A percentile compares a stretch with the other conserved stretches of the same genome.
phyloP scores from a whole-genome alignment of 2,329 filamentous ascomycete genomes.

The Alternaria brassicicola region DNA sequence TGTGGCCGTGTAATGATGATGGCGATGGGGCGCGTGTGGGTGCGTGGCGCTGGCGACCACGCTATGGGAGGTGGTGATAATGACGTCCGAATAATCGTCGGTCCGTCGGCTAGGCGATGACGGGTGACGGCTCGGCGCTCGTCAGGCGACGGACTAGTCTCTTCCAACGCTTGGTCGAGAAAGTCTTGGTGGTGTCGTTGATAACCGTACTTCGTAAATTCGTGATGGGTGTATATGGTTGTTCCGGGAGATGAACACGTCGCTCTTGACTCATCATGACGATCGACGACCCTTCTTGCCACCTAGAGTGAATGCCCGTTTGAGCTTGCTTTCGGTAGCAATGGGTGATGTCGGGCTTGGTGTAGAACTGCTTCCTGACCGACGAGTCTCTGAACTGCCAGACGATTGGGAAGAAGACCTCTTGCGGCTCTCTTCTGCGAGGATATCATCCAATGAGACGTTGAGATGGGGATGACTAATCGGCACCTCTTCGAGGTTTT shows the following conservation, averaged over 20 bases:
- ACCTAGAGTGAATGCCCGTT: constrained; percentile 39
- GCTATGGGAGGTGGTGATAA: constrained; percentile 4
- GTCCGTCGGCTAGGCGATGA: background rate
- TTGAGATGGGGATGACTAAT: constrained; percentile 49
- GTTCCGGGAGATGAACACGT: background rate
- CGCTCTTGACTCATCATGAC: background rate
- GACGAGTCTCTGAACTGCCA: constrained; percentile 30
- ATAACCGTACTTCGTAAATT: constrained; percentile 1
- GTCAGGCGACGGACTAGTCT: constrained; percentile 13
- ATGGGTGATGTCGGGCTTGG: constrained; percentile 33
- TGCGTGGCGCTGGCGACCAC: background rate
- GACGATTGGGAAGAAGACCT: constrained; percentile 44
- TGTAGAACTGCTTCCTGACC: constrained; percentile 31
- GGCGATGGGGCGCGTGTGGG: background rate
- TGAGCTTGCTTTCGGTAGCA: constrained; percentile 37
- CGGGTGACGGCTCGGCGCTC: background rate
- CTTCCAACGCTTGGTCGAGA: constrained; percentile 44
- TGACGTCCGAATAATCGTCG: constrained; percentile 4
- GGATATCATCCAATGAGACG: constrained; percentile 49
- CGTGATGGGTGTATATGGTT: background rate
- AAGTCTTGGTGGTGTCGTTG: constrained; percentile 1
- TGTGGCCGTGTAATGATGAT: background rate
- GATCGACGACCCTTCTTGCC: constrained; percentile 41
- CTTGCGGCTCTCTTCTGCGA: constrained; percentile 47
- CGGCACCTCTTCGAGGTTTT: constrained; percentile 47